A percentile compares a stretch with the other conserved stretches of the same genome.
These are phyloP conservation scores for Aspergillus fijiensis DNA, from an alignment of 2,329 filamentous ascomycete genomes.

Conservation along the genomic window DNA sequence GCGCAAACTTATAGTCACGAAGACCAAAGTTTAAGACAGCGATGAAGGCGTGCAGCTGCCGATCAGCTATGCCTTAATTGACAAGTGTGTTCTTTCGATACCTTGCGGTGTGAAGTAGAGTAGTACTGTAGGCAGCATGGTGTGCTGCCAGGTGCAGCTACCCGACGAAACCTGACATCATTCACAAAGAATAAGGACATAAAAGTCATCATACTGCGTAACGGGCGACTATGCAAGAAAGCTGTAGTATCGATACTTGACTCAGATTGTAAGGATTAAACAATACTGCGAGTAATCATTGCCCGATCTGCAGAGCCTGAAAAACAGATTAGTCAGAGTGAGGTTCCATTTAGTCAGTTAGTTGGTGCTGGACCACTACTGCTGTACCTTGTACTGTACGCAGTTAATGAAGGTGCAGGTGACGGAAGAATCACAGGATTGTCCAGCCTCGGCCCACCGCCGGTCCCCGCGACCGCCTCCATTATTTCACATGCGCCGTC, in stretches of 20 bases:
- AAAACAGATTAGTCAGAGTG: neutral
- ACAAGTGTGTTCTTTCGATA: neutral
- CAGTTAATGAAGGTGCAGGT: neutral
- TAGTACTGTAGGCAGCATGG: too few relatives aligned
- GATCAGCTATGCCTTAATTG: neutral
- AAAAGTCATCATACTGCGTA: too few relatives aligned
- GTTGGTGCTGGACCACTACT: too few relatives aligned
- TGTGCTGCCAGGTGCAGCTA: neutral
- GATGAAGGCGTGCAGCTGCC: neutral
- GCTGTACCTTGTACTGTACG: too few relatives aligned
- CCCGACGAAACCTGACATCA: neutral
- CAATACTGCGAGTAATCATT: neutral
- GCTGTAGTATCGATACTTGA: too few relatives aligned
- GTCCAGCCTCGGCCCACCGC: slow-evolving; percentile 20
- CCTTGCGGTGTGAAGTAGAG: neutral
- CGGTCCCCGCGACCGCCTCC: slow-evolving; percentile 15
- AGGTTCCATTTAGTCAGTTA: neutral
- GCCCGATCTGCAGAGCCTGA: neutral
- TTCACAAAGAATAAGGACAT: neutral
- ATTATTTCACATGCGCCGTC: slow-evolving; percentile 24
- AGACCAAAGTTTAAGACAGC: neutral
- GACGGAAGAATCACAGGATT: neutral
- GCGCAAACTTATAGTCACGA: too few relatives aligned
- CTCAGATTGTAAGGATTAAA: too few relatives aligned
- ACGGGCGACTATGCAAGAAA: too few relatives aligned